These are phyloP conservation scores for Penicillium verrucosum DNA, from an alignment of 2,329 filamentous ascomycete genomes.

Conservation along the genomic window DNA sequence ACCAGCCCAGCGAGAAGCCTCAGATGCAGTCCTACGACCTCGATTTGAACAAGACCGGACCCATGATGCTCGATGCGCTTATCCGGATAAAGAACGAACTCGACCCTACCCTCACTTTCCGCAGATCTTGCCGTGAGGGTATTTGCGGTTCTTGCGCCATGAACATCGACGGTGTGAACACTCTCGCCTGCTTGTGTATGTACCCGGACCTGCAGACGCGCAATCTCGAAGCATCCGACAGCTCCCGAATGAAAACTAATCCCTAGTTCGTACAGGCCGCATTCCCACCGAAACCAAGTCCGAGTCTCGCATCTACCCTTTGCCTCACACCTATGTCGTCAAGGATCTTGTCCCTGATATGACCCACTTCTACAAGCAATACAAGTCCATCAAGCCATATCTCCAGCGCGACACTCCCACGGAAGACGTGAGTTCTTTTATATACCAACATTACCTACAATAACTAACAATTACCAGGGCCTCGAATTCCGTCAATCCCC, in stretches of 20 bases:
- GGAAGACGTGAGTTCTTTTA: conserved; percentile 65
- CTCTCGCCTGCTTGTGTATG: conserved; percentile 93
- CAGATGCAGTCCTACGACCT: conserved; percentile 92
- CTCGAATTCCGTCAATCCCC: conserved; percentile 89
- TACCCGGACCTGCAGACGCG: conserved; percentile 25
- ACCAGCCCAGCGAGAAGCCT: conserved; percentile 87
- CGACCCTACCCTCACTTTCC: conserved; percentile 93
- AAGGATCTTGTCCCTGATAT: conserved; percentile 98
- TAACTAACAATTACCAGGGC: conserved; percentile 55
- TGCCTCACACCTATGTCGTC: conserved; percentile 98
- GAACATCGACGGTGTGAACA: conserved; percentile 99
- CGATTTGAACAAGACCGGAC: conserved; percentile 97
- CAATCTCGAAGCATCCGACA: background rate
- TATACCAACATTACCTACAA: conserved; percentile 5
- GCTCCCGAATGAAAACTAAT: conserved; percentile 7
- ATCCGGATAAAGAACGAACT: conserved; percentile 99
- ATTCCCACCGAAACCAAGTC: conserved; percentile 79
- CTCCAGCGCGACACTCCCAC: conserved; percentile 84
- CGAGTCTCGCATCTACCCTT: conserved; percentile 92
- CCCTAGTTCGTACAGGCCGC: conserved; percentile 61
- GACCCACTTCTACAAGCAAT: conserved; percentile 99
- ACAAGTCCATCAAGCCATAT: conserved; percentile 99
- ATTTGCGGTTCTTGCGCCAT: conserved; percentile 99
- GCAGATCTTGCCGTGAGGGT: conserved; percentile 92
- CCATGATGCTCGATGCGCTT: conserved; percentile 95